Base-by-base conservation (phyloP, 1,139 yeast species). In the Suhomyces maxii region DNA sequence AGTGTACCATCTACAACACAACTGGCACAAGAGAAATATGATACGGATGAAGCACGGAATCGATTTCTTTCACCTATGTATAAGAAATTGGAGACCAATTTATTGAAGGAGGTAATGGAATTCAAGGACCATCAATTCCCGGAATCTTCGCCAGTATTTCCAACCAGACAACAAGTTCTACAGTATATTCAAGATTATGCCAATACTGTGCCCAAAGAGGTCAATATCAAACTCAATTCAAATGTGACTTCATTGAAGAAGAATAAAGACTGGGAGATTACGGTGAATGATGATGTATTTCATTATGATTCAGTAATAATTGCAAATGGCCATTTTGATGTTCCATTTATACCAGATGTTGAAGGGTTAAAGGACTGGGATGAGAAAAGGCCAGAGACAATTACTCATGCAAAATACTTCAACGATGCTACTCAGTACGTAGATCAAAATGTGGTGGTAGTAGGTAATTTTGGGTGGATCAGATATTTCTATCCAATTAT, bases 311-410 rank as follows among this genome's bases (percentile, higher is more conserved):
- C 73, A 10, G 68, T 77, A 13, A 61, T 76, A 32, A 61, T 77
- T 14, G 79, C 80, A 11, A 76, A 72, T 52, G 82, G 82, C 8
- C 83, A 78, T 58, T 75, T 71, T 48, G 74, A 73, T 43, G 54
- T 61, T 4, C 80, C 82, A 0, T 72, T 55, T 47, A 66, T 76
- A 30, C 82, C 83, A 1, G 64, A 67, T 11, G 71, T 73, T 2
- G 56, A 59, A 1, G 82, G 82, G 1, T 56, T 77, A 8, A 47
- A 59, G 8, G 62, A 67, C 6, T 77, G 81, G 81, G 63, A 62
- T 45, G 40, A 44, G 23, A 32, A 41, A 10, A 51, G 48, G n/a
- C 74, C 77, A 3, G 46, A 49, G 0, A 49, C 73, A 1, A 57
- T 77, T 6, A 58, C 70, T 6, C 83, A 78, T 57, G 73, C 82